Evolutionary conservation across 2,329 filamentous ascomycete species (phyloP).

Genomic region (Fusarium decemcellulare): DNA sequence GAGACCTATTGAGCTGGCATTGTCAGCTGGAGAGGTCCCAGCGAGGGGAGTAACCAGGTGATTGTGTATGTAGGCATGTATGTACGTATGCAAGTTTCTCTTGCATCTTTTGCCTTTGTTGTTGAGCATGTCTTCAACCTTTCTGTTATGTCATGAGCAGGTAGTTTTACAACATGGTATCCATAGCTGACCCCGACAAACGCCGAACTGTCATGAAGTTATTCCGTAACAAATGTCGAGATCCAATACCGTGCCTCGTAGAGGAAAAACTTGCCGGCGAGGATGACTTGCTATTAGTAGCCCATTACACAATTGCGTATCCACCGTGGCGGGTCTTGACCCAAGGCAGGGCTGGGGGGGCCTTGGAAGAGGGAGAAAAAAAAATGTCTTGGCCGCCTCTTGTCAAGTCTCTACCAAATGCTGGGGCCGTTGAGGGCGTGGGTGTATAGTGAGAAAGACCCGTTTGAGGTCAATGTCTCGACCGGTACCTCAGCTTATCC

Average conservation of each 20-base stretch:
- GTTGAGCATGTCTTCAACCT: conserved; percentile 3
- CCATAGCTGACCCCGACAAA: conserved; percentile 26
- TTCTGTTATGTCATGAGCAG: conserved; percentile 36
- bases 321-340: conserved; percentile 32
- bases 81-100: neutral
- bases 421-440: neutral
- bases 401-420: no score
- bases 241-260: neutral
- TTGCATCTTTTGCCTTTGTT: conserved; percentile 3
- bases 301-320: conserved; percentile 41
- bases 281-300: conserved; percentile 13
- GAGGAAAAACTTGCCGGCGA: conserved; percentile 1
- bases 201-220: conserved; percentile 35
- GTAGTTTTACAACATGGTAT: conserved; percentile 32
- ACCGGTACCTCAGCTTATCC: neutral
- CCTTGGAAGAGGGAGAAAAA: no score
- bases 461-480: neutral
- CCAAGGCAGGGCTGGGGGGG: neutral
- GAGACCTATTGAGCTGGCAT: conserved; percentile 8
- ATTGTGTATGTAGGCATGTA: neutral
- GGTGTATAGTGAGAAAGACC: neutral
- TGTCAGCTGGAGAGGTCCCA: conserved; percentile 7
- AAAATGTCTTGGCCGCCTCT: no score
- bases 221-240: neutral
- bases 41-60: neutral